phyloP scores from a whole-genome alignment of 768 basidiomycete species.

The Termitomyces sp. region DNA sequence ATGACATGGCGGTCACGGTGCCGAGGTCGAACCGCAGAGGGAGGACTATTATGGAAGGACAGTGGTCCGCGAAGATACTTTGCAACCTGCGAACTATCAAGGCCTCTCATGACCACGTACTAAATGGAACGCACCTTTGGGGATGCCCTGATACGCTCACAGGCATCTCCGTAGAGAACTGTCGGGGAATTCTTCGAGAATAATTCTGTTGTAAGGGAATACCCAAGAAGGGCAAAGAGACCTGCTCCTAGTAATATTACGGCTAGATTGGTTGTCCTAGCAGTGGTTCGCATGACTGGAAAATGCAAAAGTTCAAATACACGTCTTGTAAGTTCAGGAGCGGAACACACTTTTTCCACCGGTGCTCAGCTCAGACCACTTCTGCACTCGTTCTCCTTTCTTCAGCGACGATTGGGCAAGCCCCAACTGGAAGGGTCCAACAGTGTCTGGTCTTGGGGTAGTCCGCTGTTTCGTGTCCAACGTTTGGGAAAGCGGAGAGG shows the following conservation, averaged over 20 bases:
- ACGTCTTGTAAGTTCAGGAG: neutral
- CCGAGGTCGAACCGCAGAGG: constrained; percentile 66
- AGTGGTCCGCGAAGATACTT: constrained; percentile 65
- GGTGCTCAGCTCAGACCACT: constrained; percentile 75
- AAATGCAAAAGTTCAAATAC: neutral
- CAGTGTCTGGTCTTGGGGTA: constrained; percentile 46
- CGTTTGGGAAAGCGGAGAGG: constrained; percentile 56
- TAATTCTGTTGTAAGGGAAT: constrained; percentile 76
- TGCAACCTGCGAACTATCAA: constrained; percentile 42
- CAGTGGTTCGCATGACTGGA: constrained; percentile 43
- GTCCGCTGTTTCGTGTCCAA: constrained; percentile 52
- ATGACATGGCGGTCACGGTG: constrained; percentile 80
- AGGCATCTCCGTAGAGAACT: constrained; percentile 63
- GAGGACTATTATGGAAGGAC: constrained; percentile 77
- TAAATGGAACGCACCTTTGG: constrained; percentile 30
- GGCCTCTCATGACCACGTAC: neutral
- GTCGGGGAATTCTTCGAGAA: constrained; percentile 89
- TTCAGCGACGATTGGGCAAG: constrained; percentile 50
- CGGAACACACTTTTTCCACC: constrained; percentile 63
- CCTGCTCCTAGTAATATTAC: constrained; percentile 77
- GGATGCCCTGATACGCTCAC: constrained; percentile 46
- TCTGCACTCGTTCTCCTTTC: constrained; percentile 52
- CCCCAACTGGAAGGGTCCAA: constrained; percentile 77
- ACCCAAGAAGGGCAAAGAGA: constrained; percentile 67
- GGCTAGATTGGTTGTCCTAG: constrained; percentile 41